A percentile compares a stretch with the other conserved stretches of the same genome.
phyloP scores from a whole-genome alignment of 441 rosid genomes.

The Francoa sonchifolia region DNA sequence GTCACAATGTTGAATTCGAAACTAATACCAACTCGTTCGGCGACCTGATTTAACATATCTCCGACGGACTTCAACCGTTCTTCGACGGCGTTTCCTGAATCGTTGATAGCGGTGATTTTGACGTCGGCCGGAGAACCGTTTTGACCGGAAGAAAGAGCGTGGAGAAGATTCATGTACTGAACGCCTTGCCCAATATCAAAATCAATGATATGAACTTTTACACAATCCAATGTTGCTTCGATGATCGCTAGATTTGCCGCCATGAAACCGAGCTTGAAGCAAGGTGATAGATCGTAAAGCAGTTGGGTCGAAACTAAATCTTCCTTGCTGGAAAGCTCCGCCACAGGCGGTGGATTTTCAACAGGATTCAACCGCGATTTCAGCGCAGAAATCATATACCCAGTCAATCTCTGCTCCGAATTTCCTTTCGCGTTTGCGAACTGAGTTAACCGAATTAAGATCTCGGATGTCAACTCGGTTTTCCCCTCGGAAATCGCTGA shows the following conservation, averaged over 20 bases:
- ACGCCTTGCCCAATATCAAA: conserved; percentile 69
- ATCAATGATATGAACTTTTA: conserved; percentile 58
- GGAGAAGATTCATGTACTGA: conserved; percentile 51
- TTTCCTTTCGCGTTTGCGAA: conserved; percentile 36
- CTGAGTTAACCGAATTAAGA: conserved; percentile 42
- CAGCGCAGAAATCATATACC: conserved; percentile 43
- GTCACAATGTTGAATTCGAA: conserved; percentile 37
- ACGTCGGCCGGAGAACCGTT: conserved; percentile 20
- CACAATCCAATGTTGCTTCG: conserved; percentile 37
- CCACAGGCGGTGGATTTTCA: conserved; percentile 39
- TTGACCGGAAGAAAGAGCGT: conserved; percentile 42
- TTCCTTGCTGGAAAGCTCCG: conserved; percentile 43
- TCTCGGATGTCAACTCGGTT: conserved; percentile 44
- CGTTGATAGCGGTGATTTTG: conserved; percentile 58
- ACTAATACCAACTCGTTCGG: conserved; percentile 25
- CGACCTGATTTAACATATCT: conserved; percentile 28
- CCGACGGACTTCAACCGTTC: conserved; percentile 40
- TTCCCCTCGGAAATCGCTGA: conserved; percentile 59
- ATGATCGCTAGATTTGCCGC: conserved; percentile 78
- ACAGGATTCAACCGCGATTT: conserved; percentile 39
- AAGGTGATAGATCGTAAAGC: conserved; percentile 62
- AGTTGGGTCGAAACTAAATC: conserved; percentile 39
- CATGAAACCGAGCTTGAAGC: conserved; percentile 71
- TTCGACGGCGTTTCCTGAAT: conserved; percentile 24
- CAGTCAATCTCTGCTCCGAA: conserved; percentile 65